Conservation (phyloP, 2,329 filamentous ascomycete species). For the Paraphaeosphaeria minitans region DNA sequence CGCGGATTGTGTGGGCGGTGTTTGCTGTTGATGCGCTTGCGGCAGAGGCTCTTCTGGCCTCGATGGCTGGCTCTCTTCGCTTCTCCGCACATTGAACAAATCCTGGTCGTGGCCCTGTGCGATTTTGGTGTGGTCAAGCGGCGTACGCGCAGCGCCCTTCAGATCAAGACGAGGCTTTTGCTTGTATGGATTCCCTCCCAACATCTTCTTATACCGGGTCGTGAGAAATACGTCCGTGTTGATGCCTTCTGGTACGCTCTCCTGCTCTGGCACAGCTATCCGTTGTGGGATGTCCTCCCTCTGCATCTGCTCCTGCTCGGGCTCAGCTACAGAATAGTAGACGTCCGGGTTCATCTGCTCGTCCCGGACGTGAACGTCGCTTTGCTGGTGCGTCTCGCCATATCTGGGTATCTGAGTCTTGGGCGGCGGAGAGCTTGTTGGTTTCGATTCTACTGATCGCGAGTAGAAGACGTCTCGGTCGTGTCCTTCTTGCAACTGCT, state of each 20-base stretch:
- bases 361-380: constrained; percentile 48
- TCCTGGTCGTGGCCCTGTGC: constrained; percentile 48
- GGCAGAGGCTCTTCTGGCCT: constrained; percentile 14
- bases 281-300: constrained; percentile 33
- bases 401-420: constrained; percentile 61
- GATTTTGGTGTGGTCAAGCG: constrained; percentile 45
- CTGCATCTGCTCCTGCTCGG: constrained; percentile 22
- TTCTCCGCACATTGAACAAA: constrained; percentile 36
- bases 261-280: constrained; percentile 39
- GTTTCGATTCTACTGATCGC: constrained; percentile 53
- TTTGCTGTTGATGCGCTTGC: constrained; percentile 17
- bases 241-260: constrained; percentile 62
- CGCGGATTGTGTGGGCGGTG: constrained; percentile 15
- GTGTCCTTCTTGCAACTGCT: constrained; percentile 44
- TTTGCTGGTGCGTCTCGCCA: constrained; percentile 53
- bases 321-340: constrained; percentile 51
- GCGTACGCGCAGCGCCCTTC: constrained; percentile 39
- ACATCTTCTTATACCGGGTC: constrained; percentile 60
- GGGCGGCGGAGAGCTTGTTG: constrained; percentile 59
- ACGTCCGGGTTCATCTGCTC: constrained; percentile 60
- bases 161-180: constrained; percentile 42
- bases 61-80: constrained; percentile 19
- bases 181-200: constrained; percentile 54
- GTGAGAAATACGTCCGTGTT: constrained; percentile 68
- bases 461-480: constrained; percentile 63